A percentile compares a stretch with the other conserved stretches of the same genome.
These are phyloP conservation scores for Sporothrix luriei DNA, from an alignment of 2,329 filamentous ascomycete genomes.

Conservation along the genomic window DNA sequence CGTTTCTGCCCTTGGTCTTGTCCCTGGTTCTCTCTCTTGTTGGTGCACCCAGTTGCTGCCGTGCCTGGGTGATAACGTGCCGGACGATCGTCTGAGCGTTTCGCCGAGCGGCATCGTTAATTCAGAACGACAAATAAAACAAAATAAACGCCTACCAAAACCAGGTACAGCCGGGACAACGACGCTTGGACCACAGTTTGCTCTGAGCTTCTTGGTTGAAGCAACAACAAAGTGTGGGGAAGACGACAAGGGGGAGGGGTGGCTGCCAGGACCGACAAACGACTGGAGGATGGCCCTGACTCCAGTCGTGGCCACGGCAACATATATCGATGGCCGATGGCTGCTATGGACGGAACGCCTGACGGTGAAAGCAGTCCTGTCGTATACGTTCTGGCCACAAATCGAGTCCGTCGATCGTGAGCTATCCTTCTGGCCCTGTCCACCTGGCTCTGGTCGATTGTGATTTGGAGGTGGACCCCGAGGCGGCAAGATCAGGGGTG, in stretches of 20 bases:
- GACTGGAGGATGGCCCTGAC: too few relatives aligned
- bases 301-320: too few relatives aligned
- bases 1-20: neutral
- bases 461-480: neutral
- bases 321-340: too few relatives aligned
- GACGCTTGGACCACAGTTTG: constrained; percentile 3
- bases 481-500: constrained; percentile 6
- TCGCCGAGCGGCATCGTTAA: neutral
- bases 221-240: constrained; percentile 8
- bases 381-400: too few relatives aligned
- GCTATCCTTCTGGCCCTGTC: neutral
- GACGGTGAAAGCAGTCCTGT: too few relatives aligned
- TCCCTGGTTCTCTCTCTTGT: neutral
- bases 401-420: neutral
- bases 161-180: neutral
- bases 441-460: neutral
- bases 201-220: neutral
- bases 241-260: neutral
- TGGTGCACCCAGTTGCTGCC: too few relatives aligned
- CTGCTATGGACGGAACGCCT: too few relatives aligned
- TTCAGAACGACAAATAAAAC: neutral
- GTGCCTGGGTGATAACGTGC: constrained; percentile 9
- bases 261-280: too few relatives aligned
- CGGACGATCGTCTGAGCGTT: neutral
- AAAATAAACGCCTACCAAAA: neutral